Base-by-base conservation (phyloP, 2,329 filamentous ascomycete genomes). In the Pyricularia pennisetigena region DNA sequence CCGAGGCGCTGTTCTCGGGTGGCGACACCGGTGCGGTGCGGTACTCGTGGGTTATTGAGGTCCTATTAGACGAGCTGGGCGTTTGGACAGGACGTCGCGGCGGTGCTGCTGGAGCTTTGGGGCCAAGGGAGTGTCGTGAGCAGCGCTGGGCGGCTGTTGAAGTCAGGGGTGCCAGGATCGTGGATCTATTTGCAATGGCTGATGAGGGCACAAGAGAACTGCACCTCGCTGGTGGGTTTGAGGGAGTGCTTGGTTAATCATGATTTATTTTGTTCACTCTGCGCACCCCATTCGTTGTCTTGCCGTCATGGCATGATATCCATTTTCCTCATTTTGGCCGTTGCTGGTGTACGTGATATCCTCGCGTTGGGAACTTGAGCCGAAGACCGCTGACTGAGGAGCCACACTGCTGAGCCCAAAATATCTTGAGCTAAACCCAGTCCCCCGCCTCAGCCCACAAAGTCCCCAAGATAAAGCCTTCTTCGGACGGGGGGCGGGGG, bases 101-200 rank as follows among this genome's bases (percentile, higher is more conserved):
- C 64, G 61, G 64, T 67, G 69, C 68, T 49, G 68, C 68, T 64
- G 70, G n/a, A n/a, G 64, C 8, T 24, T 16, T 32, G 66, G 24
- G 71, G 1, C 72, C 62, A 24, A 78, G 76, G 69, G 77, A 75
- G 3, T 72, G 70, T 29, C 77, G 85, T 67, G 86, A 88, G 75
- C 82, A 85, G 78, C 78, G 81, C 61, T 88, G 85, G 85, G 80
- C 77, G 0, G 79, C 80, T 2, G 79, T 88, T 8, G 80, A 81
- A 30, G 73, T 85, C 12, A 72, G 73, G 7, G 70, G 70, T 2
- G 74, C 73, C 10, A 74, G 74, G 2, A 77, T 78, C 35, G 76
- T 79, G 23, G 74, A 80, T 71, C 79, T 77, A 3, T 79, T 83
- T 70, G 41, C 16, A 16, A 23, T n/a, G 32, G 32, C 64, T 8